These are phyloP conservation scores for Fusarium tupiense DNA, from an alignment of 2,329 filamentous ascomycete species.

Conservation along the genomic window DNA sequence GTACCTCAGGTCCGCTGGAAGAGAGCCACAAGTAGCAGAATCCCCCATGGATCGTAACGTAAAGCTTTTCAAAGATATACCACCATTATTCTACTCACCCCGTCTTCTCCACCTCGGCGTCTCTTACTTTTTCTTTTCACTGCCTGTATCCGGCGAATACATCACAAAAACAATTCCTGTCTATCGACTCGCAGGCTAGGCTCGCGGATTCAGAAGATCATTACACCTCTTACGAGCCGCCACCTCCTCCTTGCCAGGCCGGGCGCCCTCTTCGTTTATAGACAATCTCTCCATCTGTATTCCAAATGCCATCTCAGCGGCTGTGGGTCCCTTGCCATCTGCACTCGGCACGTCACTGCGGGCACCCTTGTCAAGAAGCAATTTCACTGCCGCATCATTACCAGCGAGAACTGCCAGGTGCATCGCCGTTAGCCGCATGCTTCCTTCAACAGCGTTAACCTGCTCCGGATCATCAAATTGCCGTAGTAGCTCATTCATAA, in stretches of 20 bases:
- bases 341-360: not conserved
- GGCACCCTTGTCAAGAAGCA: not conserved
- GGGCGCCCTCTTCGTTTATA: rapidly evolving
- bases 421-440: not conserved
- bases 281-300: not conserved
- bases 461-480: rapidly evolving
- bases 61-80: too few relatives aligned
- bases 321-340: not conserved
- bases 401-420: not conserved
- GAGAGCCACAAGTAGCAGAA: too few relatives aligned
- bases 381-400: not conserved
- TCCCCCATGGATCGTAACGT: too few relatives aligned
- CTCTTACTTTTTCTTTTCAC: too few relatives aligned
- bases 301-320: not conserved
- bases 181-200: not conserved
- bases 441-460: not conserved
- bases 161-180: too few relatives aligned
- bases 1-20: too few relatives aligned
- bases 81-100: too few relatives aligned
- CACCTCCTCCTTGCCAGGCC: not conserved
- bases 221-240: not conserved
- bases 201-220: not conserved
- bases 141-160: too few relatives aligned
- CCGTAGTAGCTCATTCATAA: not conserved
- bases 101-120: too few relatives aligned